Evolutionary conservation across 805 yeast genomes (phyloP).

Genomic region (Saccharomycopsis sp.): DNA sequence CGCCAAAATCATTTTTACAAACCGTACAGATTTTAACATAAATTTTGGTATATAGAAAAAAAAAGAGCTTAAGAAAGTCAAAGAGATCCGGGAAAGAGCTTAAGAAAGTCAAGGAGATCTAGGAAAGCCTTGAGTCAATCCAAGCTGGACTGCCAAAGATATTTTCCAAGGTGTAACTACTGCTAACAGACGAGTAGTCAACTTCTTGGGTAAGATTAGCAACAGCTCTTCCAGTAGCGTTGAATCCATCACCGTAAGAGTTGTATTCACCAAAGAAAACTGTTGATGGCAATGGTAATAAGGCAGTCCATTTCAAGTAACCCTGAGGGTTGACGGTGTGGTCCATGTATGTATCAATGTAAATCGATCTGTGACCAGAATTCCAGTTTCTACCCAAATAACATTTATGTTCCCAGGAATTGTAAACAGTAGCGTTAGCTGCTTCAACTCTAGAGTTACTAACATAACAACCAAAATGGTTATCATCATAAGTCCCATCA

Average conservation of each 20-base stretch:
- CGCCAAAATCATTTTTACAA: too few relatives aligned
- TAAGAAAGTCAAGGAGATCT: too few relatives aligned
- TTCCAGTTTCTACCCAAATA: constrained; percentile 13
- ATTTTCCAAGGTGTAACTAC: constrained; percentile 1
- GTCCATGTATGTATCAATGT: constrained; percentile 6
- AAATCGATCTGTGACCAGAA: constrained; percentile 4
- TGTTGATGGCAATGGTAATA: constrained; percentile 3
- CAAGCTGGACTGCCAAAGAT: constrained; percentile 6
- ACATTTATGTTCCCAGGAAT: constrained; percentile 1
- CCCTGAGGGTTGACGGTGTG: constrained; percentile 6
- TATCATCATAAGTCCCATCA: constrained; percentile 3
- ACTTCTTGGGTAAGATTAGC: constrained; percentile 7
- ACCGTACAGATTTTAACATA: too few relatives aligned
- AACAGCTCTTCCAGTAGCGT: neutral
- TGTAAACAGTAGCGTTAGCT: constrained; percentile 2
- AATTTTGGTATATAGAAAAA: too few relatives aligned
- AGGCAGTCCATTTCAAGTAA: constrained; percentile 2
- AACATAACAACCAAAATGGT: constrained; percentile 9
- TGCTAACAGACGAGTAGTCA: neutral
- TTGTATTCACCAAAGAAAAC: constrained; percentile 7
- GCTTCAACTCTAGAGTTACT: constrained; percentile 8
- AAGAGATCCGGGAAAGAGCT: too few relatives aligned
- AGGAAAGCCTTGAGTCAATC: too few relatives aligned
- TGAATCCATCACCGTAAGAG: constrained; percentile 9
- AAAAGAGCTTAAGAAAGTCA: too few relatives aligned